phyloP scores from a whole-genome alignment of 1,284 basidiomycete species.

The Fomitopsis pinicola region DNA sequence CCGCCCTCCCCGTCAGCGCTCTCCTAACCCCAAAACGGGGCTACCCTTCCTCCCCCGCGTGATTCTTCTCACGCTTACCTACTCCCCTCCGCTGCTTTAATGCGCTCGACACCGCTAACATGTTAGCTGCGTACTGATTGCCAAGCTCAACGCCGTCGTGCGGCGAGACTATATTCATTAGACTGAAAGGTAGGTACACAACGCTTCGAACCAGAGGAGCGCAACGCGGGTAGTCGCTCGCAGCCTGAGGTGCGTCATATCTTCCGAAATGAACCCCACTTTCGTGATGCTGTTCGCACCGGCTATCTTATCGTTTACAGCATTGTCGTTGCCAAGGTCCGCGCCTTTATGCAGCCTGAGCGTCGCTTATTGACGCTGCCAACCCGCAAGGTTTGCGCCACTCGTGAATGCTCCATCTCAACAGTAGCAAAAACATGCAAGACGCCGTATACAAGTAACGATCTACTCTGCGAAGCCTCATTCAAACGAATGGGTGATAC shows the following conservation, averaged over 20 bases:
- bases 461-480: no score
- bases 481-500: no score
- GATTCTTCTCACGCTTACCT: neutral
- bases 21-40: slow-evolving; percentile 2
- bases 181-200: neutral
- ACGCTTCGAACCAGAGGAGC: no score
- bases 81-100: neutral
- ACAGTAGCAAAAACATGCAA: no score
- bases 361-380: no score
- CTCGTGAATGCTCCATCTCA: no score
- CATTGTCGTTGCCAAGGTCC: neutral
- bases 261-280: neutral
- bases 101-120: neutral
- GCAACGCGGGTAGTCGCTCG: no score
- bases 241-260: neutral
- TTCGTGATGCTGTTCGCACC: neutral
- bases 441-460: no score
- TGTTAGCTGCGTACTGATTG: neutral
- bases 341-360: neutral
- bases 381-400: no score
- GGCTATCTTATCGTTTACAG: neutral
- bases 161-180: neutral
- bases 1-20: neutral
- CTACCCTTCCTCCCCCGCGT: neutral
- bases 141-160: no score